These are phyloP conservation scores for Nevesoporus exiguus DNA, from an alignment of 768 basidiomycete genomes.

Conservation along the genomic window DNA sequence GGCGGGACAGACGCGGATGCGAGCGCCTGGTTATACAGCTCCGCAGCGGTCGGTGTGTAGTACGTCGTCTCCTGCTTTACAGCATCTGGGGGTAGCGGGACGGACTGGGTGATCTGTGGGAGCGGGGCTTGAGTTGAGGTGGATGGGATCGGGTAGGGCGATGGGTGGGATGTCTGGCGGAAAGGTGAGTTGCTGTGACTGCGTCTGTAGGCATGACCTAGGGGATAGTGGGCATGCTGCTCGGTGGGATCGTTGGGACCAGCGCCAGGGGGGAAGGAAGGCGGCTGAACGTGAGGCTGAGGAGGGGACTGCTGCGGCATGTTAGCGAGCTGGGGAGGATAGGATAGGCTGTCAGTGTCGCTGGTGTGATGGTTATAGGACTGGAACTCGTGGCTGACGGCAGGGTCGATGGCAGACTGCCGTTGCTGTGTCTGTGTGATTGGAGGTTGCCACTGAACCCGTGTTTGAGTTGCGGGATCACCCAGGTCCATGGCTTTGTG, in stretches of 20 bases:
- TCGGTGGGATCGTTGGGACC: conserved; percentile 34
- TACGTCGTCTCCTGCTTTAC: conserved; percentile 43
- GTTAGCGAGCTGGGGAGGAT: conserved; percentile 29
- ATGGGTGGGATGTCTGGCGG: conserved; percentile 39
- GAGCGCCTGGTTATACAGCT: conserved; percentile 50
- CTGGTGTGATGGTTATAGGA: conserved; percentile 30
- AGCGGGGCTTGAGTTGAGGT: conserved; percentile 27
- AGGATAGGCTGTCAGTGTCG: conserved; percentile 24
- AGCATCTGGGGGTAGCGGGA: conserved; percentile 20
- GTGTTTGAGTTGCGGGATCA: conserved; percentile 33
- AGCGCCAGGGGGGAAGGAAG: conserved; percentile 33
- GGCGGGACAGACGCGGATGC: conserved; percentile 28
- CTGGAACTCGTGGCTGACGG: conserved; percentile 33
- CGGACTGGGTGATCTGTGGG: conserved; percentile 24
- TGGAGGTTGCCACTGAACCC: conserved; percentile 33
- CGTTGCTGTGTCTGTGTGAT: conserved; percentile 34
- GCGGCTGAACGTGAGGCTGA: conserved; percentile 36
- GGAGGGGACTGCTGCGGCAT: conserved; percentile 29
- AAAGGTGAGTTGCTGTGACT: conserved; percentile 32
- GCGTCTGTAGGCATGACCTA: conserved; percentile 33
- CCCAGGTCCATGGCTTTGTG: conserved; percentile 31
- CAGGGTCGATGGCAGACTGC: conserved; percentile 33
- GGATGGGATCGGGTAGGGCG: conserved; percentile 38
- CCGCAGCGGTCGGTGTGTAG: conserved; percentile 51
- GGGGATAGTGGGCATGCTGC: conserved; percentile 34